Conservation (phyloP, 1,284 basidiomycete genomes). For the Salmacisia buchloeana region DNA sequence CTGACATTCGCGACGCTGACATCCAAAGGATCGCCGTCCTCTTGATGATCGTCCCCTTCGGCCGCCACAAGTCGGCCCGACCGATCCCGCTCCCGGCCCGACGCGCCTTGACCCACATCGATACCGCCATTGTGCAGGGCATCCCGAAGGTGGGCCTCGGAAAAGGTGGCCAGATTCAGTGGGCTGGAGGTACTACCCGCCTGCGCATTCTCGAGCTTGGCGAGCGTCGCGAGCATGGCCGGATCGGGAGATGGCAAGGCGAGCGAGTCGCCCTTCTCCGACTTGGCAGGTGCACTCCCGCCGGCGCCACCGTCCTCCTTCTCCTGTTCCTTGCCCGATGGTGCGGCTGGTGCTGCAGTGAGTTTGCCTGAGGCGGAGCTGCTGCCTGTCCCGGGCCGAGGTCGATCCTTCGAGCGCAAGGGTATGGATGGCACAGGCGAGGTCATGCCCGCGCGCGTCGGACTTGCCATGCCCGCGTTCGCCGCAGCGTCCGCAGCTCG, state of each 20-base stretch:
- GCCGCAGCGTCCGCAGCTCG: neutral
- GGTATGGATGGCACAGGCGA: too few species aligned
- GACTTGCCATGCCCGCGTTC: neutral
- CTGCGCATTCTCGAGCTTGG: neutral
- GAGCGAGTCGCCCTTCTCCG: too few species aligned
- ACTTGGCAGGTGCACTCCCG: too few species aligned
- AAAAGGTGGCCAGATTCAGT: neutral
- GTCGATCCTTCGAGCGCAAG: neutral
- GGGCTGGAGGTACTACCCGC: neutral
- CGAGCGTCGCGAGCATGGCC: neutral
- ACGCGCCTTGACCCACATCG: neutral
- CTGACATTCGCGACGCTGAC: neutral
- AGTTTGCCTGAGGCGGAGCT: too few species aligned
- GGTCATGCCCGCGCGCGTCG: neutral
- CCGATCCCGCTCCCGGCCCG: neutral
- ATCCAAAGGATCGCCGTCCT: neutral
- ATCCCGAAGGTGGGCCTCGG: neutral
- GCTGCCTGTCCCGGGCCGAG: neutral
- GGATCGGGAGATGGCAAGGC: neutral
- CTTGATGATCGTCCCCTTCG: neutral
- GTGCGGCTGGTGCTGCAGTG: too few species aligned
- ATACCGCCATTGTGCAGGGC: neutral
- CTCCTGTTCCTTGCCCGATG: too few species aligned
- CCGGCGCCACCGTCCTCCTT: too few species aligned
- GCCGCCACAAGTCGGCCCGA: neutral